Evolutionary conservation across 768 basidiomycete genomes (phyloP).

Genomic region (Mycena polygramma): DNA sequence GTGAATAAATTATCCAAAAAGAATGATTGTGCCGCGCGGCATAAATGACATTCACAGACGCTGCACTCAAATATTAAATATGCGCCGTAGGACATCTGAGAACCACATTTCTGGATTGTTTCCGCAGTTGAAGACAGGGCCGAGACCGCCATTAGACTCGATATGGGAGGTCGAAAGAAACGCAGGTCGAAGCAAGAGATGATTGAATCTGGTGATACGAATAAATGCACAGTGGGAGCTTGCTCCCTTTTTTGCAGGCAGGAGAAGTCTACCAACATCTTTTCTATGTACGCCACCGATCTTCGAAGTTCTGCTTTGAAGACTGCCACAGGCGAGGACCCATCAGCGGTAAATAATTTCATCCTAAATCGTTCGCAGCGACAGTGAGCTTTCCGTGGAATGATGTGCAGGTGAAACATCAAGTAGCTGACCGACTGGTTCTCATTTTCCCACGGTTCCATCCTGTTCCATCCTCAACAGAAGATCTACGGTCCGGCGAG

Average conservation of each 20-base stretch:
- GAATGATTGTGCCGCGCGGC: constrained; percentile 11
- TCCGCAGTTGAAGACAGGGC: background rate
- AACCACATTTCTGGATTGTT: constrained; percentile 6
- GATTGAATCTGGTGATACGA: no score
- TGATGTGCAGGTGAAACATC: no score
- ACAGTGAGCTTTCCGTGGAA: no score
- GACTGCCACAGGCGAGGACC: background rate
- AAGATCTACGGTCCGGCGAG: no score
- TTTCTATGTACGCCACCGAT: background rate
- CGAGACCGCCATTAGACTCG: constrained; percentile 8
- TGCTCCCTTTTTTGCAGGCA: no score
- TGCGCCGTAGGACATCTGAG: background rate
- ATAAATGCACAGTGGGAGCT: background rate
- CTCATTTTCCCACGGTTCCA: background rate
- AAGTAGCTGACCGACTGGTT: no score
- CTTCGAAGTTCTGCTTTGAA: background rate
- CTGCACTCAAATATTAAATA: background rate
- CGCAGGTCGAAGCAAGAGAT: background rate
- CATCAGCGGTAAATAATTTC: background rate
- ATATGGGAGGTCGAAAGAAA: constrained; percentile 16
- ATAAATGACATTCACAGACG: background rate
- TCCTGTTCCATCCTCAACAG: background rate
- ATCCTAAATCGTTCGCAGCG: background rate
- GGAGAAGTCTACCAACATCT: no score
- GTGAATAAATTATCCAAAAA: background rate